Conservation (phyloP, 2,329 filamentous ascomycete genomes). For the Epichloe festucae region DNA sequence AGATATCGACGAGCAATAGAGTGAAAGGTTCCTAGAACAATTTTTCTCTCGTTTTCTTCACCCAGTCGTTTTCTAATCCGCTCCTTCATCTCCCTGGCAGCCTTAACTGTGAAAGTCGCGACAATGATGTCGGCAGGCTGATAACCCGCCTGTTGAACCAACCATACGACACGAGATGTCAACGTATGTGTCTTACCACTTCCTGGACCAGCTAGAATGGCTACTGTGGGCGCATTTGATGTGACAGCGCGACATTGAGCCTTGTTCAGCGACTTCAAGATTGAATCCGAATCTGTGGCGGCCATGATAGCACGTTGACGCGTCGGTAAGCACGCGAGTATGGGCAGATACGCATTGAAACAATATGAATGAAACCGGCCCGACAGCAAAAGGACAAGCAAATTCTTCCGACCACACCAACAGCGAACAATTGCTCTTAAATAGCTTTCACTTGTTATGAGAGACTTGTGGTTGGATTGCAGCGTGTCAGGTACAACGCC, state of each 20-base stretch:
- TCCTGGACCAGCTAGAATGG: slow-evolving; percentile 54
- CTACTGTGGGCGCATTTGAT: slow-evolving; percentile 40
- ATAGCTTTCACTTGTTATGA: neutral
- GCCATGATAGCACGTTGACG: slow-evolving; percentile 16
- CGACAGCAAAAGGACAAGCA: neutral
- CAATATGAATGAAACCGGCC: neutral
- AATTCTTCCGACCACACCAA: neutral
- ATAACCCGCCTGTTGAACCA: slow-evolving; percentile 59
- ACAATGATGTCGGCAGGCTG: slow-evolving; percentile 82
- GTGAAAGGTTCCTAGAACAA: slow-evolving; percentile 89
- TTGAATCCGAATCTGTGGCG: slow-evolving; percentile 13
- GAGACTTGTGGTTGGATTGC: neutral
- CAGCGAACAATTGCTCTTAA: neutral
- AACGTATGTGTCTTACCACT: slow-evolving; percentile 92
- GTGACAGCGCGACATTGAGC: slow-evolving; percentile 44
- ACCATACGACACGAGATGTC: slow-evolving; percentile 81
- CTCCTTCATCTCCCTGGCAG: slow-evolving; percentile 84
- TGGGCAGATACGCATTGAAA: neutral
- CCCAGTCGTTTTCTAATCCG: slow-evolving; percentile 75
- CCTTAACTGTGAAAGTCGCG: slow-evolving; percentile 94
- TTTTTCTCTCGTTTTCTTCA: slow-evolving; percentile 56
- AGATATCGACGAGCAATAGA: slow-evolving; percentile 82
- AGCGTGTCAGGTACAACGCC: neutral
- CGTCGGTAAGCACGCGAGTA: slow-evolving; percentile 4
- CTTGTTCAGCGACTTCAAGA: slow-evolving; percentile 38